Evolutionary conservation across 352 stramenopile species (phyloP).

Genomic region (Thraustochytrium striatum): DNA sequence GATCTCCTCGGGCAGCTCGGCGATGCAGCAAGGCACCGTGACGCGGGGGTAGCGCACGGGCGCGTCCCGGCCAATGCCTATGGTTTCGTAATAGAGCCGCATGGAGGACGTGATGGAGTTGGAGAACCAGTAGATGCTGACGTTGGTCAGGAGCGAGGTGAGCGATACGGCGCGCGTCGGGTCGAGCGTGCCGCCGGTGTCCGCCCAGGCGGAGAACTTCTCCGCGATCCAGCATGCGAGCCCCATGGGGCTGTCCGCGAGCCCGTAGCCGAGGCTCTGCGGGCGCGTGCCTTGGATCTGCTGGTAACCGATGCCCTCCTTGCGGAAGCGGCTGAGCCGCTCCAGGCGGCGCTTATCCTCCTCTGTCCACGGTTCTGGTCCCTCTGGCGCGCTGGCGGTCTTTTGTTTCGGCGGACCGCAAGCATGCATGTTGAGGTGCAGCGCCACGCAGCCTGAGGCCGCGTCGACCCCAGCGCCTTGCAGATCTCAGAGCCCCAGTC

Average conservation of each 20-base stretch:
- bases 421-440: conserved; percentile 25
- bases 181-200: not conserved
- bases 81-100: conserved; percentile 31
- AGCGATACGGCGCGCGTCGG: not conserved
- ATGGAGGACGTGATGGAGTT: conserved; percentile 4
- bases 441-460: not conserved
- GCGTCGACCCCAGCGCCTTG: not conserved
- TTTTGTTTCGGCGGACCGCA: not conserved
- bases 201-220: conserved; percentile 32
- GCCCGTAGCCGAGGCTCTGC: not conserved
- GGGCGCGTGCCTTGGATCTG: not conserved
- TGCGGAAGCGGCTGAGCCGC: not conserved
- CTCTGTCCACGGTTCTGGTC: too few species aligned
- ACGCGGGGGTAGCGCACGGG: not conserved
- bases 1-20: conserved; percentile 24
- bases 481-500: conserved; percentile 21
- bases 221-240: conserved; percentile 38
- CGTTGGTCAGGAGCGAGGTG: conserved; percentile 12
- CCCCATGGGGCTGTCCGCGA: conserved; percentile 9
- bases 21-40: not conserved
- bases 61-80: not conserved
- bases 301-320: conserved; percentile 1
- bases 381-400: not conserved
- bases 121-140: conserved; percentile 43
- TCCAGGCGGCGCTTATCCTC: not conserved